phyloP scores from a whole-genome alignment of 768 basidiomycete genomes.

The Auricularia auricula-judae region DNA sequence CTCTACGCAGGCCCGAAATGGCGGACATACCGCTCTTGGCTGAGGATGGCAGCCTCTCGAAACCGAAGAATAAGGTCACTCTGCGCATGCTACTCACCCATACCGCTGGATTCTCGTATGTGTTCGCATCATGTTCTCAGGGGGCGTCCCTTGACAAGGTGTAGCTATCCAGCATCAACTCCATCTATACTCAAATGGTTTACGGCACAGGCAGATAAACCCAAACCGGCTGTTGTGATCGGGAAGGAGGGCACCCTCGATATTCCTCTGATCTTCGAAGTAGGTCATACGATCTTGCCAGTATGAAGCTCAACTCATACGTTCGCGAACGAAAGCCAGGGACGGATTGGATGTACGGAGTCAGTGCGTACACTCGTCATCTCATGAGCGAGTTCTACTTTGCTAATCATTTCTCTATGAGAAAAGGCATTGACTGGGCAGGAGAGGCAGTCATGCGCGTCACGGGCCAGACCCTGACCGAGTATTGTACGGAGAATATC shows the following conservation, averaged over 20 bases:
- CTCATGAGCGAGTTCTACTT: too few relatives aligned
- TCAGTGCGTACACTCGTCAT: too few relatives aligned
- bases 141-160: too few relatives aligned
- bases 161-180: background rate
- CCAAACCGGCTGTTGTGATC: background rate
- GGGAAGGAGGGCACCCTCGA: background rate
- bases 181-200: background rate
- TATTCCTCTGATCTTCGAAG: background rate
- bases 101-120: background rate
- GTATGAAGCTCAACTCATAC: background rate
- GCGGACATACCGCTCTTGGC: background rate
- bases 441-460: background rate
- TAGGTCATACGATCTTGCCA: background rate
- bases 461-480: background rate
- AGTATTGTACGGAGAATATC: background rate
- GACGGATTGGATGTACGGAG: background rate
- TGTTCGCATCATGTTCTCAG: background rate
- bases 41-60: background rate
- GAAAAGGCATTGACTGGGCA: background rate
- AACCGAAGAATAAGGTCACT: constrained; percentile 2
- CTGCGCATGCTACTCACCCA: constrained; percentile 3
- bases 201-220: background rate
- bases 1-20: background rate
- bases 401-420: too few relatives aligned
- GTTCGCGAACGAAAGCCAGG: background rate